Evolutionary conservation across 805 yeast genomes (phyloP), one percentile per base, ranked within the genome.

Genomic region (Yamadazyma sp.): DNA sequence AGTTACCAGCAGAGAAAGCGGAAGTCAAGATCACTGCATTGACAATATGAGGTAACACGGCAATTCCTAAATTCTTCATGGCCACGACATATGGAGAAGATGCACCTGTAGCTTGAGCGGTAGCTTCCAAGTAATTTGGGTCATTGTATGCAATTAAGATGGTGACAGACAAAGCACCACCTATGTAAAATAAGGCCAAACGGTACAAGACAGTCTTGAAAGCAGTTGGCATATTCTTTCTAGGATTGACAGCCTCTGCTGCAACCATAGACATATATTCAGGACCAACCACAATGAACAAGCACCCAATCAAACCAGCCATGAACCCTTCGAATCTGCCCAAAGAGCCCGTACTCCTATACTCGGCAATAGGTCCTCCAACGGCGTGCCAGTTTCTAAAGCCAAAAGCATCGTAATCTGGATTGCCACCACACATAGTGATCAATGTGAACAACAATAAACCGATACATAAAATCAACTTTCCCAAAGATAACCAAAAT

Each of bases 251-350:
- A 14, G 67, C 66, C 46, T 70, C 76, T 32, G 70, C 73, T 3
- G 70, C 65, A 17, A 64, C 67, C 66, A 67, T 63, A 17, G 70
- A 58, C 46, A 70, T 53, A 46, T 70, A 70, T 45, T 70, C 75
- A 3, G 73, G 70, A 4, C 73, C 73, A 28, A 60, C 71, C 26
- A 64, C 60, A 12, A 62, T 59, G 50, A 67, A 70, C 28, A 62
- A 54, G 3, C 71, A 70, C 17, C 60, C 58, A 26, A 56, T 47
- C 35, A 65, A 54, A 12, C 66, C 67, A 8, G 64, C 61, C 42
- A 70, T 52, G 48, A 67, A 70, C 4, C 74, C 75, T 42, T 70
- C 61, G 37, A 70, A 64, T 29, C 60, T 53, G 21, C 74, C 75
- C 8, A 56, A 36, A 5, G 53, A 30, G 1, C 75, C 75, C 1